Conservation (phyloP, 140 eudicot genomes). For the Anethum foeniculum region DNA sequence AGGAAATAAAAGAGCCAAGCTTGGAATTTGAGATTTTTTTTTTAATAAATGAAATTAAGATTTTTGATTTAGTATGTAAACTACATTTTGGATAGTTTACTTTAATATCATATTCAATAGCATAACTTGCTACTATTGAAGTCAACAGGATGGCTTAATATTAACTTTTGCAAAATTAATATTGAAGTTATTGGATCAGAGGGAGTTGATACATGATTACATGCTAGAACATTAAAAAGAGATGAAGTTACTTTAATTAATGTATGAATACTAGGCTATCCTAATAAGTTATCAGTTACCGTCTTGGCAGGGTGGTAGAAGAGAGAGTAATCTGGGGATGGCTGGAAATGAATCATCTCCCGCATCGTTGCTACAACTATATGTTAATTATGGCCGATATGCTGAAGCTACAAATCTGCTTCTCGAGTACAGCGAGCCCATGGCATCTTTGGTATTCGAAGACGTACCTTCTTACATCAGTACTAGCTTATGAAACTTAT, state of each 20-base stretch:
- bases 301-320: slow-evolving; percentile 41
- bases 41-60: too few relatives aligned
- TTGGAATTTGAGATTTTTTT: background rate
- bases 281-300: background rate
- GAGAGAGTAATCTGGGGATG: slow-evolving; percentile 67
- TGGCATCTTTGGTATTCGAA: slow-evolving; percentile 54
- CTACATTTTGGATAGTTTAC: too few relatives aligned
- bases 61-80: too few relatives aligned
- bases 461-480: background rate
- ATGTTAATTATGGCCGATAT: slow-evolving; percentile 85
- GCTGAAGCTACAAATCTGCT: slow-evolving; percentile 77
- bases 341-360: slow-evolving; percentile 72
- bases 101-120: too few relatives aligned
- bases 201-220: background rate
- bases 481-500: background rate
- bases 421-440: slow-evolving; percentile 61
- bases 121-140: too few relatives aligned
- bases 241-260: background rate
- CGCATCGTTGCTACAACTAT: slow-evolving; percentile 68
- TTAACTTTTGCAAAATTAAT: too few relatives aligned
- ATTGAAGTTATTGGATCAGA: background rate
- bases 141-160: too few relatives aligned
- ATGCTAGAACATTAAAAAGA: background rate
- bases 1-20: background rate
- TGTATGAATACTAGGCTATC: too few relatives aligned